Conservation (phyloP, 73 alveolate genomes). For the Blepharisma japonicum region DNA sequence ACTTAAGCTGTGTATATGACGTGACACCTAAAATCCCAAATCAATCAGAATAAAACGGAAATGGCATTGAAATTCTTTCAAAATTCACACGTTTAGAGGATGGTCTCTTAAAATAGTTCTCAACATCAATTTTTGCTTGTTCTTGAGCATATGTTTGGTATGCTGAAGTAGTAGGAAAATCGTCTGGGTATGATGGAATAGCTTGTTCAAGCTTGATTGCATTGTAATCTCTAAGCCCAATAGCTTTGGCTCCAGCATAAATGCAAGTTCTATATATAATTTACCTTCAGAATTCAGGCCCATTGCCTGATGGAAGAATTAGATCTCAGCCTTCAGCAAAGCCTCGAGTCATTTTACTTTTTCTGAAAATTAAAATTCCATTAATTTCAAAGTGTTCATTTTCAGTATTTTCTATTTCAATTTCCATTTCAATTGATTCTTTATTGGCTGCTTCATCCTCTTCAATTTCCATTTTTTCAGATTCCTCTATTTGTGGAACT, state of each 20-base stretch:
- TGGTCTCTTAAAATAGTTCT: constrained; percentile 20
- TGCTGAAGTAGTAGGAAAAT: constrained; percentile 7
- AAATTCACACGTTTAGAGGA: constrained; percentile 27
- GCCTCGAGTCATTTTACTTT: neutral
- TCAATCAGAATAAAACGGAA: constrained; percentile 41
- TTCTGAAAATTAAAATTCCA: constrained; percentile 17
- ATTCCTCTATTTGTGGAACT: constrained; percentile 14
- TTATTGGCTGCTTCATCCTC: neutral
- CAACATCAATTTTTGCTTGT: neutral
- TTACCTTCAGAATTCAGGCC: constrained; percentile 38
- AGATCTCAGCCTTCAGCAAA: constrained; percentile 38
- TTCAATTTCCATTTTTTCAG: constrained; percentile 29
- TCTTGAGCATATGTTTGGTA: neutral
- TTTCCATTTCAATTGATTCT: constrained; percentile 8
- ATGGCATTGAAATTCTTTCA: constrained; percentile 33
- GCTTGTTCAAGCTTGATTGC: constrained; percentile 29
- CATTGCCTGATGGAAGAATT: constrained; percentile 23
- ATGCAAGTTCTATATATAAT: constrained; percentile 1
- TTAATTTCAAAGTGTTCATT: neutral
- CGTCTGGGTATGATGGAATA: constrained; percentile 26
- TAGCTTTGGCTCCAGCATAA: constrained; percentile 32
- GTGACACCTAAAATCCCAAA: neutral
- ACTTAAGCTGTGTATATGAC: neutral
- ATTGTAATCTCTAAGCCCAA: constrained; percentile 37
- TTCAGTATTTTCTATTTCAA: constrained; percentile 4